Base-by-base conservation (phyloP, 345 rosid species). In the Odontarrhena argentea region DNA sequence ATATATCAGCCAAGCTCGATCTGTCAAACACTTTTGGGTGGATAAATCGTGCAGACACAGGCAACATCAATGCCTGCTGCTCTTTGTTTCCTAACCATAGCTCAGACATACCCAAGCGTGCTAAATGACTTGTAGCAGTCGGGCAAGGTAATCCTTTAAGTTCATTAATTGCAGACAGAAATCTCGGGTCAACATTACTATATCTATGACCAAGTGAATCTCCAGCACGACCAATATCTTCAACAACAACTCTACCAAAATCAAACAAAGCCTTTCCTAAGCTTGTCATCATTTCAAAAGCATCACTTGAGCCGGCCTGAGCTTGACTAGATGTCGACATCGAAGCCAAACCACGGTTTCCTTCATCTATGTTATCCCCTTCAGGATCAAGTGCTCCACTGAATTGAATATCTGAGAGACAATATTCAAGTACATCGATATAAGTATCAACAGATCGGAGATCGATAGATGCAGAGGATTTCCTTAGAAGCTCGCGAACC, bases 281-380 rank as follows among this genome's bases (percentile, higher is more conserved):
- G 79, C 92, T 89, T 66, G 96, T 83, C 84, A 92, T 73, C 89
- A 92, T 83, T 82, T 89, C 98, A 75, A 92, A 84, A 38, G 98
- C 95, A 86, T 92, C 96, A 75, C 96, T 89, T 15, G 96, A 92
- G 76, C 87, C 78, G 43, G 69, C 79, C 54, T 83, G 74, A 76
- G 66, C 74, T 46, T 81, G 89, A 68, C 80, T 55, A 63, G 84
- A 76, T 50, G 60, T 51, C 25, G 75, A 65, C 53, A 59, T 44
- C 35, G 78, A 70, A 52, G 78, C 70, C 63, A 78, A 77, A 73
- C 56, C 51, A 59, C 60, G 46, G 60, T 81, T 81, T 59, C 62
- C 65, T 68, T 75, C 84, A 40, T 77, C 83, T 55, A 58, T 43
- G 62, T 72, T 64, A 22, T 51, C 34, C 48, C 67, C 75, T 71